Conservation (phyloP, 768 basidiomycete genomes). For the Lactifluus subvellereus region DNA sequence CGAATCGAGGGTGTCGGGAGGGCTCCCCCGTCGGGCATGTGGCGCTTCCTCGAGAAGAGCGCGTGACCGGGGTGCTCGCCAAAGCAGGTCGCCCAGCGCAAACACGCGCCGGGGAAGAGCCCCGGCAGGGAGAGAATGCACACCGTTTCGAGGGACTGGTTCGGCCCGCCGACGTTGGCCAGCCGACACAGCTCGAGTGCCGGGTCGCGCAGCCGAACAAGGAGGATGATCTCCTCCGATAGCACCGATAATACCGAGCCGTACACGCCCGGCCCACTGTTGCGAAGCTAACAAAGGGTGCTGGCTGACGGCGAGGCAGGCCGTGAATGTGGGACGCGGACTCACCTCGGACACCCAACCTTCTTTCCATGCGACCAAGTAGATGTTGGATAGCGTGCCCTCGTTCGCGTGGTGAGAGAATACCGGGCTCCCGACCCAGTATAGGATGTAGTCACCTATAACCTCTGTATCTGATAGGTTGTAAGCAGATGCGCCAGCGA, state of each 20-base stretch:
- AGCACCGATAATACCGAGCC: conserved; percentile 12
- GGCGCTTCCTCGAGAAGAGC: not conserved
- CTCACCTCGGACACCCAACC: conserved; percentile 14
- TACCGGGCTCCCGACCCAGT: conserved; percentile 10
- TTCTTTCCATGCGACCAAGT: conserved; percentile 16
- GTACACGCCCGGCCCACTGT: not conserved
- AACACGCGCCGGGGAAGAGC: not conserved
- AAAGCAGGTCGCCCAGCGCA: conserved; percentile 16
- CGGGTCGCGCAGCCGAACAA: conserved; percentile 10
- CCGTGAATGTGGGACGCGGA: not conserved
- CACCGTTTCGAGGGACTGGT: conserved; percentile 5
- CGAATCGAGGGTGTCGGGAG: not conserved
- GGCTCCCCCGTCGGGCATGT: not conserved
- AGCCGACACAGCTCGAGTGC: conserved; percentile 16
- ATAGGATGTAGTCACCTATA: conserved; percentile 17
- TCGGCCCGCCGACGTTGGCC: not conserved
- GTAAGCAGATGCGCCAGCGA: conserved; percentile 8
- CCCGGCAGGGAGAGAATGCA: conserved; percentile 9
- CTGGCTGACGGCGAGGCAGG: not conserved
- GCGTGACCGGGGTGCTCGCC: conserved; percentile 15
- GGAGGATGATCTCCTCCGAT: conserved; percentile 6
- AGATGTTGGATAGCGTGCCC: conserved; percentile 7
- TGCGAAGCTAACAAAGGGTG: conserved; percentile 3
- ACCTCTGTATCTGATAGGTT: conserved; percentile 16
- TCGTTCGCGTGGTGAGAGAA: not conserved